These are phyloP conservation scores for Teunomyces cretensis DNA, from an alignment of 805 yeast species.

Conservation along the genomic window DNA sequence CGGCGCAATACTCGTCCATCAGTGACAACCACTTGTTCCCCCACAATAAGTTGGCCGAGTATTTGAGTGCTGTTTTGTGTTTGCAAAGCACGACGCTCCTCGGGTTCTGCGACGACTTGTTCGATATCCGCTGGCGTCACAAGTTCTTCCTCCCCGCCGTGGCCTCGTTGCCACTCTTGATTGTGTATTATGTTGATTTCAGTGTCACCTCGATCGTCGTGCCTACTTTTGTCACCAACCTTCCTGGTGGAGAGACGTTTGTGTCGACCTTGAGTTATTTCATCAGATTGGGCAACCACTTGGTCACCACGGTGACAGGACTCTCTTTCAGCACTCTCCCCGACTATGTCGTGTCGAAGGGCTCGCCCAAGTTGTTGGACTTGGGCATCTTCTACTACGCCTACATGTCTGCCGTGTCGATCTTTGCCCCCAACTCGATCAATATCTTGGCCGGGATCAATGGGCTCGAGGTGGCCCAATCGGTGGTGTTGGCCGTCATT, in stretches of 20 bases:
- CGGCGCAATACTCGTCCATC: constrained; percentile 33
- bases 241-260: constrained; percentile 25
- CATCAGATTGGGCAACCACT: constrained; percentile 29
- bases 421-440: constrained; percentile 94
- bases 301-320: constrained; percentile 34
- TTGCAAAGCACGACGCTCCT: constrained; percentile 79
- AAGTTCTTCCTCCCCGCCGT: constrained; percentile 94
- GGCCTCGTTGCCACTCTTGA: constrained; percentile 85
- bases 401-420: constrained; percentile 89
- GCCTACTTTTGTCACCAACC: constrained; percentile 62
- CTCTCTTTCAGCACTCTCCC: constrained; percentile 38
- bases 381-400: constrained; percentile 76
- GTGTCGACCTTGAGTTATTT: constrained; percentile 20
- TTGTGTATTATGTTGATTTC: constrained; percentile 91
- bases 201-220: constrained; percentile 85
- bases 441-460: constrained; percentile 95
- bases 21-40: constrained; percentile 55
- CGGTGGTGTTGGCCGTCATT: constrained; percentile 70
- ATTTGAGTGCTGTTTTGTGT: constrained; percentile 79
- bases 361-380: constrained; percentile 56
- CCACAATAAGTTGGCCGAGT: constrained; percentile 79
- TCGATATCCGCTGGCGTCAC: constrained; percentile 96
- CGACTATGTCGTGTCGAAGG: constrained; percentile 35
- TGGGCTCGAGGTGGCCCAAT: constrained; percentile 96
- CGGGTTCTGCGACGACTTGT: constrained; percentile 91